Evolutionary conservation across 305 asterid genomes (phyloP).

Genomic region (Lippia alba): DNA sequence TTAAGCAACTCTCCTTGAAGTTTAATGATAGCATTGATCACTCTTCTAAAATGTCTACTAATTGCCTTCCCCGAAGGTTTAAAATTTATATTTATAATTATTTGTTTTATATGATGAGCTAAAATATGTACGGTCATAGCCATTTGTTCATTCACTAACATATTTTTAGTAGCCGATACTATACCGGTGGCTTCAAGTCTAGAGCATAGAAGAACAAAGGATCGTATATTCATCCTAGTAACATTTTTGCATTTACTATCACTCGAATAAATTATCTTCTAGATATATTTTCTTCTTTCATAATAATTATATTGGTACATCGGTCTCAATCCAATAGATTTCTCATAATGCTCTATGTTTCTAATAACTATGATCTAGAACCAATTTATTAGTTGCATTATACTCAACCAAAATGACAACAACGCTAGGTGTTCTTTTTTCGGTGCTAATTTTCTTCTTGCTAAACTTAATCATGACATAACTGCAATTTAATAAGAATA

Average conservation of each 20-base stretch:
- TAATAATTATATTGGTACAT: constrained; percentile 5
- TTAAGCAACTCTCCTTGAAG: not conserved
- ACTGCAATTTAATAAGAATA: no score
- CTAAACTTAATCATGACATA: no score
- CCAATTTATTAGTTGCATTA: constrained; percentile 2
- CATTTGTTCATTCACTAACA: not conserved
- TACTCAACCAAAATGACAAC: constrained; percentile 5
- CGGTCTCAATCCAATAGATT: not conserved
- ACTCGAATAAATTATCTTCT: not conserved
- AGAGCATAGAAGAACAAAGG: no score
- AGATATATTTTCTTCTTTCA: constrained; percentile 1
- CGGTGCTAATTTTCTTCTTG: no score
- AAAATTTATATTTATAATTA: no score
- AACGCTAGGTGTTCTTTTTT: not conserved
- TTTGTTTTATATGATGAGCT: not conserved
- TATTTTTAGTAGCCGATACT: not conserved
- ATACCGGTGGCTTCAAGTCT: no score
- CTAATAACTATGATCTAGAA: not conserved
- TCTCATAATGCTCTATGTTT: not conserved
- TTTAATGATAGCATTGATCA: not conserved
- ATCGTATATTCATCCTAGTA: no score
- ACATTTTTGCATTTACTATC: no score
- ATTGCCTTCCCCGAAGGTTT: no score
- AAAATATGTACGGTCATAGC: not conserved
- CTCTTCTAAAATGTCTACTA: no score